These are phyloP conservation scores for Pythium folliculosum DNA, from an alignment of 352 stramenopile species.

Conservation along the genomic window DNA sequence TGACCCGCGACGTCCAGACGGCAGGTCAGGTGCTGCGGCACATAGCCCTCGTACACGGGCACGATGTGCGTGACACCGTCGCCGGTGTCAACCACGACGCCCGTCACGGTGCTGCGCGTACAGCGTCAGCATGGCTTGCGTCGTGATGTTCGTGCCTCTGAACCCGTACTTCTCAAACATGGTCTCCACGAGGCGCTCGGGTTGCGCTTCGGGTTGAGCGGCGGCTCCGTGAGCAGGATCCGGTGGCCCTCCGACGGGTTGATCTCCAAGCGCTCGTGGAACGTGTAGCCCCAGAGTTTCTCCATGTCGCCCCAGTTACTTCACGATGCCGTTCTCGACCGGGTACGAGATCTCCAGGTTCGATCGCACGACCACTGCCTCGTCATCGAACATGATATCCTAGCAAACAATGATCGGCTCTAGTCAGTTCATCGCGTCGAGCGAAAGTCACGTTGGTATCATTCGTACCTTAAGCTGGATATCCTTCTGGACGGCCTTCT, in stretches of 20 bases:
- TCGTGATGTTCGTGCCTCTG: constrained; percentile 87
- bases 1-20: constrained; percentile 91
- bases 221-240: constrained; percentile 92
- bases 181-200: constrained; percentile 88
- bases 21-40: constrained; percentile 89
- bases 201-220: constrained; percentile 92
- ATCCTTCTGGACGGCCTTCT: constrained; percentile 88
- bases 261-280: constrained; percentile 88
- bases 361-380: no score
- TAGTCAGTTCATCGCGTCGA: neutral
- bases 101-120: constrained; percentile 91
- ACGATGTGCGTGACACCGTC: constrained; percentile 94
- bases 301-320: constrained; percentile 98
- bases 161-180: constrained; percentile 96
- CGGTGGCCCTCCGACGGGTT: constrained; percentile 68
- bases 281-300: constrained; percentile 97
- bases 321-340: constrained; percentile 96
- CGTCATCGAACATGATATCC: constrained; percentile 96
- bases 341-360: constrained; percentile 90
- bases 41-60: constrained; percentile 61
- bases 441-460: no score
- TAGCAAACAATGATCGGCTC: constrained; percentile 22
- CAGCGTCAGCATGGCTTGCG: constrained; percentile 94
- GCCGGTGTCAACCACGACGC: constrained; percentile 92
- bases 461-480: constrained; percentile 81